phyloP scores from a whole-genome alignment of 2,329 filamentous ascomycete genomes.

The Paracamarosporium sp. region DNA sequence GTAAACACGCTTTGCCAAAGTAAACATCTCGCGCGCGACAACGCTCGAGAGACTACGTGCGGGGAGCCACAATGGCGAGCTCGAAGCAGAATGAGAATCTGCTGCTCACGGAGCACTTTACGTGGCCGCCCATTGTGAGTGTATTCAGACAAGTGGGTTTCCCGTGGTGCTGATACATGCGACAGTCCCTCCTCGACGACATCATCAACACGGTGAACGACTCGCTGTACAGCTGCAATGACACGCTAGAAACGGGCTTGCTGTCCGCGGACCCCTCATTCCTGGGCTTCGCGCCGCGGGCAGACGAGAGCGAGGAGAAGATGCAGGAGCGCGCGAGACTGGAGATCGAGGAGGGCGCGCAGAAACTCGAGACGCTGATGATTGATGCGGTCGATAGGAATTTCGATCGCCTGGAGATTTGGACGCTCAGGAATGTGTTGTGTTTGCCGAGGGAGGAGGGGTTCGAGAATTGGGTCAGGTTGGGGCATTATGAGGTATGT shows the following conservation, averaged over 20 bases:
- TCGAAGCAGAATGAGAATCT: constrained; percentile 57
- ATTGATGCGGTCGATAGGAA: constrained; percentile 58
- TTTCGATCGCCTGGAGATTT: constrained; percentile 69
- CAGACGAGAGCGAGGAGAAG: constrained; percentile 48
- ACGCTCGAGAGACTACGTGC: not conserved
- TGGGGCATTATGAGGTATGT: constrained; percentile 82
- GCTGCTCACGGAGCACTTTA: constrained; percentile 93
- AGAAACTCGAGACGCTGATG: constrained; percentile 58
- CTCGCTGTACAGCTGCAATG: constrained; percentile 86
- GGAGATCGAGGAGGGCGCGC: constrained; percentile 83
- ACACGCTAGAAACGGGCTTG: constrained; percentile 84
- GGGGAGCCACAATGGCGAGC: constrained; percentile 47
- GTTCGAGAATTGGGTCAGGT: constrained; percentile 75
- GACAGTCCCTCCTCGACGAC: constrained; percentile 90
- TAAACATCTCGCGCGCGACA: constrained; percentile 8
- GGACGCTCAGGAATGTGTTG: constrained; percentile 79
- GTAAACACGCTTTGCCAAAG: constrained; percentile 7
- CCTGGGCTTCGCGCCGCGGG: constrained; percentile 74
- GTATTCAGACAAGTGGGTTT: not conserved
- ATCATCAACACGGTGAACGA: constrained; percentile 97
- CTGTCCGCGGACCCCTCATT: constrained; percentile 73
- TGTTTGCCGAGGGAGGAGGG: constrained; percentile 55
- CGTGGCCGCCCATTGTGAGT: constrained; percentile 87
- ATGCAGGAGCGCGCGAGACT: constrained; percentile 58
- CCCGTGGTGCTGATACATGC: not conserved